Evolutionary conservation across 345 rosid genomes (phyloP), one percentile per base, ranked within the genome.

Genomic region (Cardiospermum halicacabum): DNA sequence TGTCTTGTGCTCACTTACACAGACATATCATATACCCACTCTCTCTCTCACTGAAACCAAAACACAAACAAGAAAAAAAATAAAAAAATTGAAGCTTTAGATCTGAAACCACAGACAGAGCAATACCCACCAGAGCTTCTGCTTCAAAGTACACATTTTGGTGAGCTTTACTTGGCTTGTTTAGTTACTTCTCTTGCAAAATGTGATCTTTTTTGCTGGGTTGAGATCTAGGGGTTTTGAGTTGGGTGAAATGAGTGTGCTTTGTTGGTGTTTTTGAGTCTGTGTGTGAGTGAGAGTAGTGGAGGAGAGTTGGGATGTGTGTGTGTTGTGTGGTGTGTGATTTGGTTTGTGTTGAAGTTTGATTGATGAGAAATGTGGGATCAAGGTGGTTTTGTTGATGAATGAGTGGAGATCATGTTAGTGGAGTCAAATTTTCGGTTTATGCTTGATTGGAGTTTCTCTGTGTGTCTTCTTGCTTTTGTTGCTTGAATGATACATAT

Each of bases 141-240:
- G 31, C 16, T 25, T 51, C 32, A 51, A 65, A 54, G 42, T 65
- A 25, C 54, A 54, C 60, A 64, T 64, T 18, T 51, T 51, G 27
- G 69, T 65, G 42, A 39, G 40, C 42, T 26, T 15, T 39, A 27
- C 37, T 19, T 55, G 18, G 15, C 28, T 15, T 24, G 53, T 65
- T 18, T 28, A 37, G 39, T 39, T 40, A n/a, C 18, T 30, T 32
- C 22, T 7, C 28, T 24, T 54, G 34, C 11, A 3, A 40, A 54
- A 26, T 67, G 67, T 56, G 45, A 60, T 36, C 40, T n/a, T 27
- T 71, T 60, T 63, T 39, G 37, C 16, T 37, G 19, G 27, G 58
- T 57, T 62, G 27, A 19, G 53, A 36, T 26, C 15, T 27, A 40
- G 7, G 30, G 50, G 9, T 60, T 56, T 51, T 40, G 28, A 53